Conservation (phyloP, 345 rosid genomes). For the Pistacia integerrima region DNA sequence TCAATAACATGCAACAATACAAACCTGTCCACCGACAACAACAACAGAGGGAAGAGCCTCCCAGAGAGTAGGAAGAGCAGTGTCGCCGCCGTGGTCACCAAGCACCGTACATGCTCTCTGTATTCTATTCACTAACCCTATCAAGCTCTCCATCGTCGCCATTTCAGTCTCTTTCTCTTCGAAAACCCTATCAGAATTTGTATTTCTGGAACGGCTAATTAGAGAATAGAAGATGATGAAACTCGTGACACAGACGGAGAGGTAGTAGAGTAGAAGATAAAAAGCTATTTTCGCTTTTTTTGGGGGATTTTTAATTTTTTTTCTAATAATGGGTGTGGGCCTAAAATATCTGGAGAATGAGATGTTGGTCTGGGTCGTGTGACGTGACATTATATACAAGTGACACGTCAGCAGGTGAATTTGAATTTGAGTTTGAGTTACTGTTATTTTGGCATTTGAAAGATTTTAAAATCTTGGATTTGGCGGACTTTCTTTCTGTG, state of each 20-base stretch:
- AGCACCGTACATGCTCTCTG: constrained; percentile 67
- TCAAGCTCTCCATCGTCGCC: constrained; percentile 63
- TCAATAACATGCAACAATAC: background rate
- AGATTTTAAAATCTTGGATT: constrained; percentile 15
- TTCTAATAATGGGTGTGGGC: background rate
- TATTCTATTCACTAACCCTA: constrained; percentile 53
- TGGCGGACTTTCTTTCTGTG: constrained; percentile 8
- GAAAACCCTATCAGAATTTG: background rate
- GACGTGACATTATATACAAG: background rate
- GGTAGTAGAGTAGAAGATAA: constrained; percentile 7
- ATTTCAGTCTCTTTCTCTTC: background rate
- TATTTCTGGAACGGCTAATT: background rate
- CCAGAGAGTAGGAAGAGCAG: constrained; percentile 66
- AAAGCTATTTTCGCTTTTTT: constrained; percentile 27
- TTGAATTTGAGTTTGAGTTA: constrained; percentile 21
- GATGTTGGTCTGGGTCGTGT: constrained; percentile 6
- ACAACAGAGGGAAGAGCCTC: constrained; percentile 72
- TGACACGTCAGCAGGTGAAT: background rate
- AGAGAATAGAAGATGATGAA: background rate
- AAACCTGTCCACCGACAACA: constrained; percentile 71
- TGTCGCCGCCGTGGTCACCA: constrained; percentile 52
- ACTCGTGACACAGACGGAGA: constrained; percentile 11
- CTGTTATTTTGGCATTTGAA: constrained; percentile 1
- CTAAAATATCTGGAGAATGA: background rate
- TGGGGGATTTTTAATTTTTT: background rate